These are phyloP conservation scores for Glutinoglossum americanum DNA, from an alignment of 495 filamentous ascomycete species.

Conservation along the genomic window DNA sequence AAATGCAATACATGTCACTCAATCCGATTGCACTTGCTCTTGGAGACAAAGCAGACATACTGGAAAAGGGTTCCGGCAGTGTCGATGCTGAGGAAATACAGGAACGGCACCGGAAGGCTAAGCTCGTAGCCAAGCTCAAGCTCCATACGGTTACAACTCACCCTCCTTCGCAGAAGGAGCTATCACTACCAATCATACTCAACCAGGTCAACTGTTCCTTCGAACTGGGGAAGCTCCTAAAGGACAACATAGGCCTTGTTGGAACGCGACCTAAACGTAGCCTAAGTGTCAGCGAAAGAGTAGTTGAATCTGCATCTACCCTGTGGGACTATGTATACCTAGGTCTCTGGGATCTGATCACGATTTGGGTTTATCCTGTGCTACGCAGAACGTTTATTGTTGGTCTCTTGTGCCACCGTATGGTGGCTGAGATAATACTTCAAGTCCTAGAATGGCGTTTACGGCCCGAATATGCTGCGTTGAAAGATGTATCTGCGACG, in stretches of 20 bases:
- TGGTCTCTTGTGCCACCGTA: constrained; percentile 57
- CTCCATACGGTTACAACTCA: constrained; percentile 66
- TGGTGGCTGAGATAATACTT: constrained; percentile 60
- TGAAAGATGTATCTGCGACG: constrained; percentile 91
- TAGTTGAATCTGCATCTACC: constrained; percentile 81
- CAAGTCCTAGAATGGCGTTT: constrained; percentile 73
- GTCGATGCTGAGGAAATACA: constrained; percentile 42
- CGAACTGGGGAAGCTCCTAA: constrained; percentile 63
- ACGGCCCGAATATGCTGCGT: constrained; percentile 53
- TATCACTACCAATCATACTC: constrained; percentile 56
- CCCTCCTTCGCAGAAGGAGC: constrained; percentile 59
- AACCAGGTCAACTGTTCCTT: constrained; percentile 93
- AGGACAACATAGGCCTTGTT: constrained; percentile 69
- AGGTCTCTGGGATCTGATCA: constrained; percentile 46
- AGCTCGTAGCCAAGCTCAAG: constrained; percentile 73
- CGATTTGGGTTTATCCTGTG: constrained; percentile 58
- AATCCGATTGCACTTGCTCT: constrained; percentile 74
- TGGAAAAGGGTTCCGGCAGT: constrained; percentile 20
- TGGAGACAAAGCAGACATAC: constrained; percentile 44
- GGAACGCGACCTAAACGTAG: constrained; percentile 59
- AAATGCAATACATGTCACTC: constrained; percentile 94
- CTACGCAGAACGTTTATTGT: constrained; percentile 51
- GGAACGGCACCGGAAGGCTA: constrained; percentile 29
- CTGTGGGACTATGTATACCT: constrained; percentile 54
- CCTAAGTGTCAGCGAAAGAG: constrained; percentile 81